A percentile compares a stretch with the other conserved stretches of the same genome.
These are phyloP conservation scores for Bryoerythrophyllum caledonicum DNA, from an alignment of 225 moss, liverwort and hornwort genomes.

Conservation along the genomic window DNA sequence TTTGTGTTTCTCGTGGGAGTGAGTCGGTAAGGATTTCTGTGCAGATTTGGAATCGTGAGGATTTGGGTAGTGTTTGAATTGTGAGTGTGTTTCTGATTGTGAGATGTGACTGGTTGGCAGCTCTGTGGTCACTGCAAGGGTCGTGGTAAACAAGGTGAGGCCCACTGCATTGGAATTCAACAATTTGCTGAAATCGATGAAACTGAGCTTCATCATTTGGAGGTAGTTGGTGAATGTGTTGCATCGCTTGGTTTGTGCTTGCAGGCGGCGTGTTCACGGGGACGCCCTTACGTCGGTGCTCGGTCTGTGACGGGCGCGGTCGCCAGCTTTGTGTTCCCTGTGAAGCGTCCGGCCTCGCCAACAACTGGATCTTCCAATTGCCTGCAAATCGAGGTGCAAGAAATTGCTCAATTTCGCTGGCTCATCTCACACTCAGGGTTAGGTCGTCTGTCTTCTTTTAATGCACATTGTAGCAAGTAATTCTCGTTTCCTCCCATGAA, in stretches of 20 bases:
- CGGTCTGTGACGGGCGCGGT: constrained; percentile 66
- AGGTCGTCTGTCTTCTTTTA: not conserved
- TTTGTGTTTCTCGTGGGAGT: too few species aligned
- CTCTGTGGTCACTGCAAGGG: constrained; percentile 91
- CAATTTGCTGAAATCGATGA: constrained; percentile 3
- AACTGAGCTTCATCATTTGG: not conserved
- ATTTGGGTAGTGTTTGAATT: too few species aligned
- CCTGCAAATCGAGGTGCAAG: constrained; percentile 57
- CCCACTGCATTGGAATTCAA: not conserved
- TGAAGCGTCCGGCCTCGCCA: constrained; percentile 71
- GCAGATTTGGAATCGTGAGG: too few species aligned
- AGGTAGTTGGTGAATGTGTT: not conserved
- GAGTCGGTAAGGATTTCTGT: too few species aligned
- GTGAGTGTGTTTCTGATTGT: not conserved
- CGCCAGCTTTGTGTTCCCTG: constrained; percentile 76
- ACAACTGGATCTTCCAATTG: constrained; percentile 63
- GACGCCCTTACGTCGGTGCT: constrained; percentile 57
- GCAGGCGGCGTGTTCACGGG: constrained; percentile 93
- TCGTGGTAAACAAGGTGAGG: constrained; percentile 86
- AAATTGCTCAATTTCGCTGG: too few species aligned
- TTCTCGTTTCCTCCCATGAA: not conserved
- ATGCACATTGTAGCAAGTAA: not conserved
- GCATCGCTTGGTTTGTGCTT: not conserved
- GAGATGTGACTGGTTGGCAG: constrained; percentile 41
- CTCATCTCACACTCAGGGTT: too few species aligned